Evolutionary conservation across 2,329 filamentous ascomycete genomes (phyloP).

Genomic region (Ophiostoma himal-ulmi): DNA sequence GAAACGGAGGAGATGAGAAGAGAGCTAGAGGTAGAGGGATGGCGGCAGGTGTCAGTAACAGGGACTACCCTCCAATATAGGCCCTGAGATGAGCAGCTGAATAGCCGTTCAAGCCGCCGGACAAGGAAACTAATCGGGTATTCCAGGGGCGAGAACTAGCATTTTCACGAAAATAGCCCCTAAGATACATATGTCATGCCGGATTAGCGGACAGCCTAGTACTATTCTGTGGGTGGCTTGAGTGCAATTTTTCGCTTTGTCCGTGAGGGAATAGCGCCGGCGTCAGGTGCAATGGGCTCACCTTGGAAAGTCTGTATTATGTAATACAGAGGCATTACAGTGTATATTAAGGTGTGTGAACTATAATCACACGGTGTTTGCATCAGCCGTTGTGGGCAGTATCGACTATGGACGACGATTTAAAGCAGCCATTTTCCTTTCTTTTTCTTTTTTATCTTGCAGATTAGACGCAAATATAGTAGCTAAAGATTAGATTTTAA

Average conservation of each 20-base stretch:
- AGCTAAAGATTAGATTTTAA: background rate
- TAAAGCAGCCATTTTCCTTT: background rate
- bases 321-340: background rate
- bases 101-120: background rate
- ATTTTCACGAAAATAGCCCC: background rate
- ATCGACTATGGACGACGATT: background rate
- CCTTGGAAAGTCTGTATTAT: background rate
- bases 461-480: background rate
- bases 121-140: background rate
- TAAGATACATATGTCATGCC: background rate
- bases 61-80: background rate
- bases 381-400: background rate
- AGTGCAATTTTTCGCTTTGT: background rate
- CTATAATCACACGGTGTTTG: background rate
- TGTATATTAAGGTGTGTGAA: background rate
- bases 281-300: background rate
- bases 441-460: background rate
- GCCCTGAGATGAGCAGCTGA: background rate
- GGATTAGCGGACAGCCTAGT: background rate
- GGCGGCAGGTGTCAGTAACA: background rate
- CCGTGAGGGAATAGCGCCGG: background rate
- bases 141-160: background rate
- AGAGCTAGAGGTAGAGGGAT: too few relatives aligned
- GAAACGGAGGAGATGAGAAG: background rate
- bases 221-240: conserved; percentile 1